Percentiles rank a stretch among this genome's conserved stretches.
Evolutionary conservation across 768 basidiomycete genomes (phyloP).

Genomic region (Lactarius psammicola): DNA sequence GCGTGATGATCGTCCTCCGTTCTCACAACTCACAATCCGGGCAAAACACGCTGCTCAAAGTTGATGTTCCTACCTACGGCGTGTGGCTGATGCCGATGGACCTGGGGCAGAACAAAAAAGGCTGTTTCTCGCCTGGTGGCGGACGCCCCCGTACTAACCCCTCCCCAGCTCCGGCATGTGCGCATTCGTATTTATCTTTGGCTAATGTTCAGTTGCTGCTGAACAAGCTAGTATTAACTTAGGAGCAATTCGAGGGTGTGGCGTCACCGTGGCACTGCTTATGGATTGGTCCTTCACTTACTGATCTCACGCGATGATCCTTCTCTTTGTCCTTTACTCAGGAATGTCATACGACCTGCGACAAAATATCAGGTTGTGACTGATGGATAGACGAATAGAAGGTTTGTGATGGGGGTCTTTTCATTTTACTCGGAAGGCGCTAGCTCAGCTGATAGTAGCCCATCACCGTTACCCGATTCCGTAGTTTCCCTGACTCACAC

Average conservation of each 20-base stretch:
- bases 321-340: neutral
- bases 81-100: neutral
- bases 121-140: neutral
- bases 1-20: neutral
- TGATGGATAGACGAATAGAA: neutral
- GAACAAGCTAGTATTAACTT: neutral
- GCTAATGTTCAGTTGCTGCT: neutral
- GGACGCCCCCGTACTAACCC: neutral
- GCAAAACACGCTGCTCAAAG: neutral
- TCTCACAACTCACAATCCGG: neutral
- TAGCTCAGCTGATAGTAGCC: neutral
- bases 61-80: neutral
- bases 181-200: neutral
- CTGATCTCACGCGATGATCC: neutral
- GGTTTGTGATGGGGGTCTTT: neutral
- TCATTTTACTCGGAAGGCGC: neutral
- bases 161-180: slow-evolving; percentile 2
- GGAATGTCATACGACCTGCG: neutral
- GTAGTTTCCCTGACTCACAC: neutral
- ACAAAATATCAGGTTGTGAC: neutral
- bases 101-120: neutral
- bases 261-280: neutral
- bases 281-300: neutral
- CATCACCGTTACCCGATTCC: neutral
- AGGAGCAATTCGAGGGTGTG: neutral